Evolutionary conservation across 192 early-diverging fungal genomes (phyloP), one percentile per base, ranked within the genome.

Genomic region (Phlyctochytrium planicorne): DNA sequence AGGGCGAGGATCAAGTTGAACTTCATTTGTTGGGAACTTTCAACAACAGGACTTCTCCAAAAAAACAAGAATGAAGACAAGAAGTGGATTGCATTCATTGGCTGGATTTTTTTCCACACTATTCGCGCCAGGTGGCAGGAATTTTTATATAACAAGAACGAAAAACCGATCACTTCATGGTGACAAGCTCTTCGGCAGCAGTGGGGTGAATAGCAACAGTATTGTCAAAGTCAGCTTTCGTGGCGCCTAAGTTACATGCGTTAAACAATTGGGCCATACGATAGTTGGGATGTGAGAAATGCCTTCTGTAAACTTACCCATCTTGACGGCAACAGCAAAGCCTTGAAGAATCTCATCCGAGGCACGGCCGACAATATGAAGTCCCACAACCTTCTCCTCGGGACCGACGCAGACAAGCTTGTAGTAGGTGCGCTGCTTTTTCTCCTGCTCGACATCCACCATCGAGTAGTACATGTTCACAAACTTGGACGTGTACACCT

Each of bases 171-270:
- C 66, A 84, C 33, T 70, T 73, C 82, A 88, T 80, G 20, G 86
- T 96, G 53, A 98, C 96, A 63, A 98, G 73, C 80, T 98, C 97
- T 70, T 98, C 97, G 16, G 87, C 89, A 67, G 94, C 94, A 23
- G 95, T 97, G 31, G 97, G 97, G 78, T 98, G 97, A 67, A 97
- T 96, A 24, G 97, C 97, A 50, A 99, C 94, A 40, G 91, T 92
- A 74, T 65, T 87, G 75, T 97, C 97, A 82, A 99, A 93, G 75
- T 98, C 93, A n/a, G 80, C 87, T 80, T 98, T 98, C 55, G 93
- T 97, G n/a, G 96, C 96, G 24, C 79, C 74, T 76, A 59, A 36
- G 17, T 30, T 20, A 59, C 17, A 67, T 57, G 47, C 27, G n/a
- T 60, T 3, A 23, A 29, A 53, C 20, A 72, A 25, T 4, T 23